Percentiles rank a stretch among this genome's conserved stretches.
phyloP scores from a whole-genome alignment of 1,284 basidiomycete species.

The Ceratobasidium theobromae region DNA sequence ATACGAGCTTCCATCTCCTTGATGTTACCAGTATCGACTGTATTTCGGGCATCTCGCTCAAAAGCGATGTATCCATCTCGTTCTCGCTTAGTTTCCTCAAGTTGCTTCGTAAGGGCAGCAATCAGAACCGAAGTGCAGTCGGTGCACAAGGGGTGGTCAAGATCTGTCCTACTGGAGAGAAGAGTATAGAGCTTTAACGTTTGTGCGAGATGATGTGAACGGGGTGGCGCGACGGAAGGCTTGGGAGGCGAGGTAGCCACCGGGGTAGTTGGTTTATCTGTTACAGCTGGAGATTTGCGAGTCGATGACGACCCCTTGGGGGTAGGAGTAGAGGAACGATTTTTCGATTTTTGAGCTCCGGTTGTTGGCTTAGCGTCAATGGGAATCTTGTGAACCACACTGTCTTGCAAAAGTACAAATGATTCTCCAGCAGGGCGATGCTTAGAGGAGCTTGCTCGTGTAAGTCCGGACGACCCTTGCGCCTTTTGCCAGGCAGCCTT shows the following conservation, averaged over 20 bases:
- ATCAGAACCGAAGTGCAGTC: slow-evolving; percentile 90
- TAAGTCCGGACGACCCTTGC: slow-evolving; percentile 29
- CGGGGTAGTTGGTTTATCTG: slow-evolving; percentile 38
- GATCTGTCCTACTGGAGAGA: slow-evolving; percentile 75
- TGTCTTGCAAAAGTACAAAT: slow-evolving; percentile 86
- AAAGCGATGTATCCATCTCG: slow-evolving; percentile 91
- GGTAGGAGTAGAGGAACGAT: slow-evolving; percentile 28
- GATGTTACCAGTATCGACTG: slow-evolving; percentile 44
- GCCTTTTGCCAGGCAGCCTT: slow-evolving; percentile 63
- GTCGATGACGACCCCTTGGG: slow-evolving; percentile 38
- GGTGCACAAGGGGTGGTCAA: slow-evolving; percentile 93
- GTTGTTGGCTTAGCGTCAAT: slow-evolving; percentile 44
- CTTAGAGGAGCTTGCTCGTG: slow-evolving; percentile 42
- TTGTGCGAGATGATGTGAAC: slow-evolving; percentile 71
- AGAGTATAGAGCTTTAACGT: slow-evolving; percentile 75
- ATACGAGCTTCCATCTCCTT: slow-evolving; percentile 45
- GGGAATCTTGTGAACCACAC: slow-evolving; percentile 66
- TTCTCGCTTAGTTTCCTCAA: slow-evolving; percentile 89
- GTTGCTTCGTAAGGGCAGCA: slow-evolving; percentile 71
- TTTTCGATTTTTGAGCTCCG: slow-evolving; percentile 10
- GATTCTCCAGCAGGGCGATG: slow-evolving; percentile 62
- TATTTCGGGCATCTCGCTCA: slow-evolving; percentile 80
- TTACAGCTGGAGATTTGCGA: slow-evolving; percentile 36
- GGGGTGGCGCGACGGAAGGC: slow-evolving; percentile 39
- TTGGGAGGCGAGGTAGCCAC: slow-evolving; percentile 48